Evolutionary conservation across 306 rosid genomes (phyloP).

Genomic region (Clitoria ternatea): DNA sequence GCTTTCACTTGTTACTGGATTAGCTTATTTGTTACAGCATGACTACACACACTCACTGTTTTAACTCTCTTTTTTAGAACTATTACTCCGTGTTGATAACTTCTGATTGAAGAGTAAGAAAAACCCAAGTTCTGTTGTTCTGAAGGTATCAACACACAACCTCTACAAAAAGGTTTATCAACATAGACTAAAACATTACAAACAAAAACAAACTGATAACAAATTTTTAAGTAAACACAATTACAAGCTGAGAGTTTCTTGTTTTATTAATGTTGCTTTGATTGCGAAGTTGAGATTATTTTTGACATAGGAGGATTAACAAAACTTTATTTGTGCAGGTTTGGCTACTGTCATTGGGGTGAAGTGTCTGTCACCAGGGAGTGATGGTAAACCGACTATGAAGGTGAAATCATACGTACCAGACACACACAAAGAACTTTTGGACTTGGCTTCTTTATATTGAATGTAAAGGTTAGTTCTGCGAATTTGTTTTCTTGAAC

Average conservation of each 20-base stretch:
- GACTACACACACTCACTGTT: not conserved
- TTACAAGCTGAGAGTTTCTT: not conserved
- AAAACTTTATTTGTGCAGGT: slow-evolving; percentile 43
- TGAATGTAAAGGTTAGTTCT: slow-evolving; percentile 26
- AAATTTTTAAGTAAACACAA: not conserved
- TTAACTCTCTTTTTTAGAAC: not conserved
- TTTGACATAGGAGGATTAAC: not conserved
- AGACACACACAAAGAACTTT: slow-evolving; percentile 54
- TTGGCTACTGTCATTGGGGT: slow-evolving; percentile 76
- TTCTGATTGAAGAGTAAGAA: not conserved
- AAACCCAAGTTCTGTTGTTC: not conserved
- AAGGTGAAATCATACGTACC: slow-evolving; percentile 63
- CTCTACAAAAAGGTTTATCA: too few relatives aligned
- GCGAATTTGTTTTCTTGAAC: not conserved
- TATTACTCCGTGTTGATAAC: not conserved
- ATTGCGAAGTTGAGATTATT: not conserved
- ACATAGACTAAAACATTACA: not conserved
- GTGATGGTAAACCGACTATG: slow-evolving; percentile 47
- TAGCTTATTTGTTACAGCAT: not conserved
- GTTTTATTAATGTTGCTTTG: not conserved
- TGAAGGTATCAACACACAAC: too few relatives aligned
- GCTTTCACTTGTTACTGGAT: not conserved
- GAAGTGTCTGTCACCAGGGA: slow-evolving; percentile 66
- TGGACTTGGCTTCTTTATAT: slow-evolving; percentile 56
- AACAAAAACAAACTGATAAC: not conserved